These are phyloP conservation scores for Cytospora schulzeri DNA, from an alignment of 2,329 filamentous ascomycete species.

Conservation along the genomic window DNA sequence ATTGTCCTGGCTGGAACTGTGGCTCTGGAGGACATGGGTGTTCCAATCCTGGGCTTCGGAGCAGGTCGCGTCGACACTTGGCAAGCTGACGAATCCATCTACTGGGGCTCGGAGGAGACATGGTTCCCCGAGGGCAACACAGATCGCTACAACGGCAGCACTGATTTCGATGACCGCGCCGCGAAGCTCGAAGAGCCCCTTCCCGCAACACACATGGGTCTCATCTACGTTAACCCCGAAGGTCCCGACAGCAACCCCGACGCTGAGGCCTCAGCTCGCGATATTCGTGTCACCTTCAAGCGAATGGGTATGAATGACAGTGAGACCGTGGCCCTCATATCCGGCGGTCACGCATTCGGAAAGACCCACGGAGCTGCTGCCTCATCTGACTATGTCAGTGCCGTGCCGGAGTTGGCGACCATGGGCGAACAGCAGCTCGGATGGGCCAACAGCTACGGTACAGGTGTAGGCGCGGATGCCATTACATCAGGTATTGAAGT, in stretches of 20 bases:
- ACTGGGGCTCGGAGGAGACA: slow-evolving; percentile 74
- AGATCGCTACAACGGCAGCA: slow-evolving; percentile 47
- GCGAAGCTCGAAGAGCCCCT: slow-evolving; percentile 64
- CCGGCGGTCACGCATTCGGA: slow-evolving; percentile 73
- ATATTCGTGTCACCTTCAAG: slow-evolving; percentile 71
- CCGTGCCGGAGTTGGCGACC: slow-evolving; percentile 63
- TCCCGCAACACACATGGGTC: slow-evolving; percentile 67
- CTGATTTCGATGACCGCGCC: slow-evolving; percentile 56
- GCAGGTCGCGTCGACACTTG: slow-evolving; percentile 70
- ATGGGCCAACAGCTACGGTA: slow-evolving; percentile 64
- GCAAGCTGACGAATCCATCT: slow-evolving; percentile 72
- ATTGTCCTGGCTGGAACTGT: slow-evolving; percentile 71
- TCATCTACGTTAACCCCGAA: slow-evolving; percentile 79
- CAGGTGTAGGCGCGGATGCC: slow-evolving; percentile 66
- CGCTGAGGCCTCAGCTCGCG: slow-evolving; percentile 63
- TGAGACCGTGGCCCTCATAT: slow-evolving; percentile 74
- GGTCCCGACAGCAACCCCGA: slow-evolving; percentile 70
- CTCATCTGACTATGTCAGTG: slow-evolving; percentile 57
- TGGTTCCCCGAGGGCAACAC: slow-evolving; percentile 61
- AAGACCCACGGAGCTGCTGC: slow-evolving; percentile 74
- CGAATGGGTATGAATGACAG: slow-evolving; percentile 80
- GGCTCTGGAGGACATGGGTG: slow-evolving; percentile 72
- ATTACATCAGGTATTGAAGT: slow-evolving; percentile 76
- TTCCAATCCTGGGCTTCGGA: slow-evolving; percentile 70
- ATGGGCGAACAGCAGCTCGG: slow-evolving; percentile 69